Conservation (phyloP, 345 rosid species). For the Cochlearia excelsa region DNA sequence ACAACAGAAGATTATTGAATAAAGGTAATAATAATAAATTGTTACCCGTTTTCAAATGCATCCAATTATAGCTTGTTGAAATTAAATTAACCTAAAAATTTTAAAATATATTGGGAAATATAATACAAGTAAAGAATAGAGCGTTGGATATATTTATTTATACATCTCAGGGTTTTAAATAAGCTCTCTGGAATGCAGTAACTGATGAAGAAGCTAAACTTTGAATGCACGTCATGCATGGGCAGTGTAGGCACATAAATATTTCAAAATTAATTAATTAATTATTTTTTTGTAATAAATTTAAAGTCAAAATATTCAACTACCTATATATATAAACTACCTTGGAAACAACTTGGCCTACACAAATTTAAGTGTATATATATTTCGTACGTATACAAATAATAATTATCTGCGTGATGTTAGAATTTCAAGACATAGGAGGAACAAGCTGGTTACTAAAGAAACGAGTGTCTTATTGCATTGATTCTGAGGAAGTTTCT, state of each 20-base stretch:
- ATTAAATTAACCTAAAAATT: constrained; percentile 9
- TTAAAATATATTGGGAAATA: neutral
- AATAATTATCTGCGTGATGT: constrained; percentile 1
- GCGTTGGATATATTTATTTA: constrained; percentile 27
- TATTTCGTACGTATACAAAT: neutral
- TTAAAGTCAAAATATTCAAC: constrained; percentile 24
- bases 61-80: constrained; percentile 8
- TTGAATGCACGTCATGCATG: constrained; percentile 56
- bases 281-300: constrained; percentile 1
- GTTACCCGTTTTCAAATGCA: neutral
- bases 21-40: constrained; percentile 7
- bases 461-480: constrained; percentile 23
- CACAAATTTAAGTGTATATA: constrained; percentile 36
- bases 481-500: constrained; percentile 37
- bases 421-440: constrained; percentile 37
- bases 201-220: constrained; percentile 44
- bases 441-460: constrained; percentile 36
- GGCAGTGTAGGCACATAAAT: constrained; percentile 26
- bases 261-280: neutral
- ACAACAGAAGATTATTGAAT: constrained; percentile 21
- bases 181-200: constrained; percentile 22
- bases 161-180: constrained; percentile 21
- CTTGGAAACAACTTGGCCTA: constrained; percentile 17
- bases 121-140: constrained; percentile 10
- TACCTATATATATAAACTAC: constrained; percentile 24